Conservation (phyloP, 148 eudicot species). For the Pharnaceum exiguum region DNA sequence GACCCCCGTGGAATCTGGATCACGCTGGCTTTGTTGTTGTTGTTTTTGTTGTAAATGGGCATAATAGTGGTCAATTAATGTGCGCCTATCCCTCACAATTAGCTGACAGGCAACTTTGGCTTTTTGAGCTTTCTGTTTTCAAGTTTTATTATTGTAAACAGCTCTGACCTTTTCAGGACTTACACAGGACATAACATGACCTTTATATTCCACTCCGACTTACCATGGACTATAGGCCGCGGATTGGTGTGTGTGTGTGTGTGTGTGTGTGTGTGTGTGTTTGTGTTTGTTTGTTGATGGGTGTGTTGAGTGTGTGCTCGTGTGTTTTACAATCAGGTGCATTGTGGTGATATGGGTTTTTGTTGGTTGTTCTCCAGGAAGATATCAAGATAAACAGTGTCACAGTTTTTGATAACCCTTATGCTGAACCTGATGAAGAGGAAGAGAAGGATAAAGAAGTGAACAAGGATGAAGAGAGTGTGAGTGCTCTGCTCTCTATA, state of each 20-base stretch:
- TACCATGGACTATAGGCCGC: too few relatives aligned
- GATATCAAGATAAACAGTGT: slow-evolving; percentile 81
- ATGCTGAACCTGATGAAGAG: slow-evolving; percentile 76
- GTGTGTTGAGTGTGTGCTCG: background rate
- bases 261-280: background rate
- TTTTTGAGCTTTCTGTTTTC: too few relatives aligned
- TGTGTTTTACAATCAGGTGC: background rate
- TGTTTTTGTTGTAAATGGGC: too few relatives aligned
- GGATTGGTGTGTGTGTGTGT: background rate
- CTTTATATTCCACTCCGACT: too few relatives aligned
- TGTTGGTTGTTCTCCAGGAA: slow-evolving; percentile 53
- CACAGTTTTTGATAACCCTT: slow-evolving; percentile 78
- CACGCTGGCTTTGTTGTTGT: too few relatives aligned
- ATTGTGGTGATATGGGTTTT: background rate
- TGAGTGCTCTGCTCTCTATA: slow-evolving; percentile 26
- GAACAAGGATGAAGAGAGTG: slow-evolving; percentile 70
- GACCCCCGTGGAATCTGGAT: too few relatives aligned
- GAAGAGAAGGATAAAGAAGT: slow-evolving; percentile 53
- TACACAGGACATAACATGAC: too few relatives aligned
- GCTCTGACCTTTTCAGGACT: too few relatives aligned
- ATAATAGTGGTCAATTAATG: too few relatives aligned
- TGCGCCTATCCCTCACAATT: too few relatives aligned
- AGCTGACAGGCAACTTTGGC: too few relatives aligned
- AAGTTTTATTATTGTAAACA: too few relatives aligned
- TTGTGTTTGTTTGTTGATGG: background rate